Percentiles rank a stretch among this genome's conserved stretches.
phyloP scores from a whole-genome alignment of 2,329 filamentous ascomycete species.

The Ascochyta pisi region DNA sequence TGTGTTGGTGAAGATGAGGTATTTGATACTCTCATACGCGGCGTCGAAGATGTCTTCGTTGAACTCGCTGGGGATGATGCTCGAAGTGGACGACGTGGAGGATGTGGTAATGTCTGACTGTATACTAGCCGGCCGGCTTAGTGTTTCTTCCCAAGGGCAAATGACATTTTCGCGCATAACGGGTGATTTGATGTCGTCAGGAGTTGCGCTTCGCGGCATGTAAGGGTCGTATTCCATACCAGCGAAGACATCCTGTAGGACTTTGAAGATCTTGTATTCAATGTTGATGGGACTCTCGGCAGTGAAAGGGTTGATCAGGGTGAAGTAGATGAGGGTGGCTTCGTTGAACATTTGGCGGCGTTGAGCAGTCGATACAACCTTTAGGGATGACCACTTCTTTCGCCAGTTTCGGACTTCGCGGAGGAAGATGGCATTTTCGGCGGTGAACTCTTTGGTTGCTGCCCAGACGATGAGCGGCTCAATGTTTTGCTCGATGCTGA shows the following conservation, averaged over 20 bases:
- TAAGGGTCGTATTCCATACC: conserved; percentile 47
- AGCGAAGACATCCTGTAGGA: conserved; percentile 40
- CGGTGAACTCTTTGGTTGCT: conserved; percentile 46
- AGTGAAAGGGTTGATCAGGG: conserved; percentile 48
- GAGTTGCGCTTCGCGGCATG: conserved; percentile 35
- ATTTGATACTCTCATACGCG: conserved; percentile 49
- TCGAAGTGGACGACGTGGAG: conserved; percentile 31
- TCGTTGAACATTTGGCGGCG: conserved; percentile 48
- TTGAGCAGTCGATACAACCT: conserved; percentile 39
- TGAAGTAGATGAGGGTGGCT: conserved; percentile 48
- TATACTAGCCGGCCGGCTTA: conserved; percentile 43
- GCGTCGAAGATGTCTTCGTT: conserved; percentile 43
- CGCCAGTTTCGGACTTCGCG: conserved; percentile 49
- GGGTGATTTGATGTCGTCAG: conserved; percentile 33
- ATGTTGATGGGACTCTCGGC: conserved; percentile 49
- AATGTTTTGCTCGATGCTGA: conserved; percentile 44
- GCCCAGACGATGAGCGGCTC: conserved; percentile 47
- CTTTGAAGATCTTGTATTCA: conserved; percentile 49
- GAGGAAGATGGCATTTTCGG: conserved; percentile 49
- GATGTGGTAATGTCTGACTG: conserved; percentile 35
- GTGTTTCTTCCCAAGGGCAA: conserved; percentile 47
- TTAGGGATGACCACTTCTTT: conserved; percentile 41
- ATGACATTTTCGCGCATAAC: conserved; percentile 43
- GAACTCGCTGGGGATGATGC: conserved; percentile 46
- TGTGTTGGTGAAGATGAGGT: conserved; percentile 49